A percentile compares a stretch with the other conserved stretches of the same genome.
These are phyloP conservation scores for Pisolithus sp. DNA, from an alignment of 768 basidiomycete genomes.

Conservation along the genomic window DNA sequence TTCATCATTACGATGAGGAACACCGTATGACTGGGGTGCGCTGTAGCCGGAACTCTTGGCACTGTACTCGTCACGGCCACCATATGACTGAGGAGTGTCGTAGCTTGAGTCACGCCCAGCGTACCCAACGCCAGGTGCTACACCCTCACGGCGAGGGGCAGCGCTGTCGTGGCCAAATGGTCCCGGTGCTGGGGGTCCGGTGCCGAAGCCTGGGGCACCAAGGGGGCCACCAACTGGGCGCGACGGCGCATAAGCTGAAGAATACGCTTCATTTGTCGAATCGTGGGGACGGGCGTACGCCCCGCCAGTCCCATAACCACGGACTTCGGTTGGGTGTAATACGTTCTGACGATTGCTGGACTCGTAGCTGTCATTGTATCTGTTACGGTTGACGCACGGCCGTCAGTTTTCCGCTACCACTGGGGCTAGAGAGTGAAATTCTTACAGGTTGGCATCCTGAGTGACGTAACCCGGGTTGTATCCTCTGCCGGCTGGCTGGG, in stretches of 20 bases:
- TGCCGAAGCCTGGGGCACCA: too few species aligned
- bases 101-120: background rate
- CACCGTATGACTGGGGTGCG: too few species aligned
- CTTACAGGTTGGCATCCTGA: background rate
- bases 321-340: background rate
- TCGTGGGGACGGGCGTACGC: background rate
- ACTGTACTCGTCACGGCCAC: background rate
- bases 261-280: background rate
- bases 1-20: too few species aligned
- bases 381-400: background rate
- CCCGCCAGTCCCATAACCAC: background rate
- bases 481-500: background rate
- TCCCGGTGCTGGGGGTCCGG: background rate
- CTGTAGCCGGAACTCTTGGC: background rate
- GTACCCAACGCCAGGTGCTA: background rate
- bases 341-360: background rate
- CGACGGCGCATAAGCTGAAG: too few species aligned
- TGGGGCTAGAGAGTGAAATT: background rate
- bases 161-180: background rate
- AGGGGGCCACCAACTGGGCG: too few species aligned
- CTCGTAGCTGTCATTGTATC: background rate
- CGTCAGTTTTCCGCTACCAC: background rate
- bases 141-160: background rate
- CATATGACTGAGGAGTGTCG: background rate
- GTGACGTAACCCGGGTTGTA: background rate